phyloP scores from a whole-genome alignment of 2,329 filamentous ascomycete species.

The Macrophomina pseudophaseolina region DNA sequence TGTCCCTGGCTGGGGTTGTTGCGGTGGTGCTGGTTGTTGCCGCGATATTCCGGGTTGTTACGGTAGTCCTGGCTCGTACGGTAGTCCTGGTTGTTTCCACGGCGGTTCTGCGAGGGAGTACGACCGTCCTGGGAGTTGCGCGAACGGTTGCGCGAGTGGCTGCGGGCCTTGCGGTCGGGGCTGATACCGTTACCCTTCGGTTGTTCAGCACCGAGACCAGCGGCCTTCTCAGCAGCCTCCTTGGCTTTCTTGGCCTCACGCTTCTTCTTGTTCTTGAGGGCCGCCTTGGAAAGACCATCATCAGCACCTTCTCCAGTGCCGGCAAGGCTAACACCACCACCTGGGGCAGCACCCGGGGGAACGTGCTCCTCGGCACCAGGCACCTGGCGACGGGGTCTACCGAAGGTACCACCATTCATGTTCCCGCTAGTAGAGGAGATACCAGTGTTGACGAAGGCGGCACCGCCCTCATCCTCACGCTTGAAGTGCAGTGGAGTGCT shows the following conservation, averaged over 20 bases:
- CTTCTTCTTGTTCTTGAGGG: conserved; percentile 98
- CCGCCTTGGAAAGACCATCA: conserved; percentile 74
- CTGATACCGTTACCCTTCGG: conserved; percentile 52
- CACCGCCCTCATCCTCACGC: conserved; percentile 94
- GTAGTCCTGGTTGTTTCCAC: neutral
- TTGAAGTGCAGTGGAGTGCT: conserved; percentile 93
- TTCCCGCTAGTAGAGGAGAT: conserved; percentile 63
- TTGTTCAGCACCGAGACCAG: conserved; percentile 39
- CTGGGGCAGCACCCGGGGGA: conserved; percentile 71
- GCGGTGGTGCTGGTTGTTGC: conserved; percentile 8
- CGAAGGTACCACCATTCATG: conserved; percentile 76
- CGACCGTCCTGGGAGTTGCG: conserved; percentile 30
- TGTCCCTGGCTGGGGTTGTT: neutral
- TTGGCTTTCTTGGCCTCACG: conserved; percentile 89
- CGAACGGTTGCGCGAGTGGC: conserved; percentile 60
- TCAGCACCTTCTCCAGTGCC: conserved; percentile 68
- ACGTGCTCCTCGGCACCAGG: conserved; percentile 80
- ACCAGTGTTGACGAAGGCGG: conserved; percentile 83
- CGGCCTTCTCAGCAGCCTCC: conserved; percentile 66
- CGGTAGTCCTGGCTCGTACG: too few relatives aligned
- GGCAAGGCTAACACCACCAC: conserved; percentile 69
- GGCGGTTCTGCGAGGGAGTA: conserved; percentile 20
- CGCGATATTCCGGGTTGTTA: neutral
- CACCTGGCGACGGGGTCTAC: conserved; percentile 72
- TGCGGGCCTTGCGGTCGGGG: conserved; percentile 67